Conservation (phyloP, 2,329 filamentous ascomycete genomes). For the Trichoderma semiorbis region DNA sequence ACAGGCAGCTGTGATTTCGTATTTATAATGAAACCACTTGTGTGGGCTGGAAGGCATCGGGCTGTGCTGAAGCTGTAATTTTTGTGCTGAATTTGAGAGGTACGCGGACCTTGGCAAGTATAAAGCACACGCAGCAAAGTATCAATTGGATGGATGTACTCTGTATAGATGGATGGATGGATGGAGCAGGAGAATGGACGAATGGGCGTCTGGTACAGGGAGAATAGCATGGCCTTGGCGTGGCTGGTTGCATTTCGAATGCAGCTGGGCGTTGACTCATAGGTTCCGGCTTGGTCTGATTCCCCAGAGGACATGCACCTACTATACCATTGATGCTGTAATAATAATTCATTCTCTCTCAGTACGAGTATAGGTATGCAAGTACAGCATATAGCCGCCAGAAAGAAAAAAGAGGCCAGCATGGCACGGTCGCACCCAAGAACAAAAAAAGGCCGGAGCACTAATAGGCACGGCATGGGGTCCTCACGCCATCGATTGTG, state of each 20-base stretch:
- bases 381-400: background rate
- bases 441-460: background rate
- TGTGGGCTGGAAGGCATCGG: background rate
- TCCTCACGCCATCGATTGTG: conserved; percentile 19
- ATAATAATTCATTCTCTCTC: background rate
- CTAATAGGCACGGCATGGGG: conserved; percentile 6
- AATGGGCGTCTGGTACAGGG: background rate
- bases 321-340: background rate
- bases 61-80: background rate
- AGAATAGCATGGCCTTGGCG: background rate
- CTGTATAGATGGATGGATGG: background rate
- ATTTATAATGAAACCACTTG: background rate
- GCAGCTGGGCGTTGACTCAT: conserved; percentile 6
- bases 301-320: background rate
- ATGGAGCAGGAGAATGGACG: background rate
- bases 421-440: background rate
- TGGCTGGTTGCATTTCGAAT: conserved; percentile 8
- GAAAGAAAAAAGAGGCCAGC: background rate
- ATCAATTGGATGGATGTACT: background rate
- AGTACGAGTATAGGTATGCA: too few species aligned
- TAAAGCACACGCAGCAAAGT: background rate
- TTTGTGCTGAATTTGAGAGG: background rate
- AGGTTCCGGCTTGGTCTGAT: background rate
- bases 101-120: background rate
- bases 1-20: background rate